phyloP scores from a whole-genome alignment of 2,329 filamentous ascomycete genomes.

The Polytolypa hystricis region DNA sequence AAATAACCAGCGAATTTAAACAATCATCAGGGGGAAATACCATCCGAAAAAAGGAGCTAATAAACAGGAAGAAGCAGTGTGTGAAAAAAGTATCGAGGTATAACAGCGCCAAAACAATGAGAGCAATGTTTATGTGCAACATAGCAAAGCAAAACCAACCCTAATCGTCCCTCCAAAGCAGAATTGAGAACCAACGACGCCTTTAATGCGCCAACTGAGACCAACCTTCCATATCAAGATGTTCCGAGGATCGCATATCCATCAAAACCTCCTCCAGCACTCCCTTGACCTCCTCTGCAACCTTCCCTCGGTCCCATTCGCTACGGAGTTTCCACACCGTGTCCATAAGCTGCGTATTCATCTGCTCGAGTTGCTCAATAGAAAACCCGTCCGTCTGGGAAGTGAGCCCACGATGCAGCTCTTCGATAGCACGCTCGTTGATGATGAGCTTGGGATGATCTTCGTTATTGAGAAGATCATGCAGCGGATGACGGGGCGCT shows the following conservation, averaged over 20 bases:
- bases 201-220: neutral
- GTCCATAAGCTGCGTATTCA: slow-evolving; percentile 84
- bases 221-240: slow-evolving; percentile 18
- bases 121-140: too few relatives aligned
- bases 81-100: neutral
- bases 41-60: too few relatives aligned
- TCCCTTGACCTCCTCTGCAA: slow-evolving; percentile 50
- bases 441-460: slow-evolving; percentile 18
- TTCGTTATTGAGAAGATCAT: slow-evolving; percentile 7
- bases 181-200: too few relatives aligned
- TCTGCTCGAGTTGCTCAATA: slow-evolving; percentile 90
- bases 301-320: slow-evolving; percentile 73
- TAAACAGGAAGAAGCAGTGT: neutral
- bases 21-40: too few relatives aligned
- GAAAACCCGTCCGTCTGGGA: slow-evolving; percentile 62
- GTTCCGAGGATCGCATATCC: slow-evolving; percentile 47
- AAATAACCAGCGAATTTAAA: too few relatives aligned
- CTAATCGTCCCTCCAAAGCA: too few relatives aligned
- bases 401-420: slow-evolving; percentile 54
- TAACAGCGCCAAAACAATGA: too few relatives aligned
- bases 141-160: too few relatives aligned
- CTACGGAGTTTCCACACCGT: slow-evolving; percentile 68
- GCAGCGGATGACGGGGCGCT: slow-evolving; percentile 13
- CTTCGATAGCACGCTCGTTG: slow-evolving; percentile 41
- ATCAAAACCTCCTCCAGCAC: slow-evolving; percentile 61